A percentile compares a stretch with the other conserved stretches of the same genome.
These are phyloP conservation scores for Blastocystis sp. DNA, from an alignment of 352 stramenopile genomes.

Conservation along the genomic window DNA sequence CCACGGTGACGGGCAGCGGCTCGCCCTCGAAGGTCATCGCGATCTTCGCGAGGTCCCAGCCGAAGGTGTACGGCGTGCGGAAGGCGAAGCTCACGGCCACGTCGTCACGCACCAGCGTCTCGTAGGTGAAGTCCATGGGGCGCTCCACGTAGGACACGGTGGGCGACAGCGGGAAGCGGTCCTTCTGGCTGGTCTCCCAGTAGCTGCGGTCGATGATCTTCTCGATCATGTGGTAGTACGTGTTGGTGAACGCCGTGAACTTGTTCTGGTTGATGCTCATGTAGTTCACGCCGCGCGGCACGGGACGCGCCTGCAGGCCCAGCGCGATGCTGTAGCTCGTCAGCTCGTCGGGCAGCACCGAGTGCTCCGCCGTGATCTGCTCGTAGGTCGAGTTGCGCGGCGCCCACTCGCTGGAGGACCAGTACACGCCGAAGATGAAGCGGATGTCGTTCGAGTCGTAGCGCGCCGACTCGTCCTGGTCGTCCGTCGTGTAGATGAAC, in stretches of 20 bases:
- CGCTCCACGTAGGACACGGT: slow-evolving; percentile 36
- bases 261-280: slow-evolving; percentile 45
- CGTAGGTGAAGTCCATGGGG: slow-evolving; percentile 53
- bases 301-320: background rate
- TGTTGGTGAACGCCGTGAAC: slow-evolving; percentile 20
- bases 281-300: slow-evolving; percentile 54
- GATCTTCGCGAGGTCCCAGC: background rate
- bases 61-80: slow-evolving; percentile 6
- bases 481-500: slow-evolving; percentile 57
- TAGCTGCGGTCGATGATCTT: slow-evolving; percentile 15
- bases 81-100: slow-evolving; percentile 17
- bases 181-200: slow-evolving; percentile 36
- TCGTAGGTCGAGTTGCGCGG: slow-evolving; percentile 1
- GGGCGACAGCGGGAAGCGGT: slow-evolving; percentile 19
- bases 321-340: slow-evolving; percentile 30
- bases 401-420: slow-evolving; percentile 50
- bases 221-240: slow-evolving; percentile 52
- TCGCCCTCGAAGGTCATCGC: background rate
- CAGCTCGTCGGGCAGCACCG: background rate
- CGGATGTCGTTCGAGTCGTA: slow-evolving; percentile 14
- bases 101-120: background rate
- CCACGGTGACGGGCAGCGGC: background rate
- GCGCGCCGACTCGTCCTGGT: background rate
- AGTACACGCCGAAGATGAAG: slow-evolving; percentile 66
- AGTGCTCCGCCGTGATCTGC: slow-evolving; percentile 54